phyloP scores from a whole-genome alignment of 257 asterid species.

The Salvia rosmarinus region DNA sequence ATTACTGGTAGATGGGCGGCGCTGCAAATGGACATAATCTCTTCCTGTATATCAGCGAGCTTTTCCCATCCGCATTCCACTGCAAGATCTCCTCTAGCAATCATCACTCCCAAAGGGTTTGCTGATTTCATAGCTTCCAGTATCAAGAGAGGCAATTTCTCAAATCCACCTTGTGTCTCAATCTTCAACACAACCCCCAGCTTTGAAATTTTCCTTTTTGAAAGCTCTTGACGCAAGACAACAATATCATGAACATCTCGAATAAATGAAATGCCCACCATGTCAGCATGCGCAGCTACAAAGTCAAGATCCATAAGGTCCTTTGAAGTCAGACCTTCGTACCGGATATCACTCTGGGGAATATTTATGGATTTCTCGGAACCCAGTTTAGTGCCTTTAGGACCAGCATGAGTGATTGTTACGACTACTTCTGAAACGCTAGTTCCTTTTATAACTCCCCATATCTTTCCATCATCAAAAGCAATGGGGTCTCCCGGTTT shows the following conservation, averaged over 20 bases:
- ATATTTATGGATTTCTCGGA: slow-evolving; percentile 77
- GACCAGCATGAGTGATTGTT: slow-evolving; percentile 67
- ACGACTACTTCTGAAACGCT: slow-evolving; percentile 68
- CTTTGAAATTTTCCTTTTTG: slow-evolving; percentile 47
- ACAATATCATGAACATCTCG: slow-evolving; percentile 61
- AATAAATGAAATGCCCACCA: slow-evolving; percentile 71
- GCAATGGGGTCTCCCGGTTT: slow-evolving; percentile 76
- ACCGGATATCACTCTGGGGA: slow-evolving; percentile 63
- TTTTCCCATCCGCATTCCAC: slow-evolving; percentile 88
- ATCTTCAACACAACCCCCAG: slow-evolving; percentile 69
- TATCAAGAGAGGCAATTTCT: slow-evolving; percentile 60
- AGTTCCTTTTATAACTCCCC: slow-evolving; percentile 69
- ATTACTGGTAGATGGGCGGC: slow-evolving; percentile 75
- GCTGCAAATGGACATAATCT: slow-evolving; percentile 54
- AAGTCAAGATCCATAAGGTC: slow-evolving; percentile 73
- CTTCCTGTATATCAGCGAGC: slow-evolving; percentile 70
- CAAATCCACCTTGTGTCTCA: slow-evolving; percentile 70
- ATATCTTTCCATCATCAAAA: slow-evolving; percentile 78
- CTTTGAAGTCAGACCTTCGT: slow-evolving; percentile 77
- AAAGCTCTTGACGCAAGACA: slow-evolving; percentile 60
- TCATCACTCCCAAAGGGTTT: slow-evolving; percentile 72
- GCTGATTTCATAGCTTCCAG: slow-evolving; percentile 68
- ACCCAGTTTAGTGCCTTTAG: slow-evolving; percentile 67
- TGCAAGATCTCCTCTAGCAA: slow-evolving; percentile 84
- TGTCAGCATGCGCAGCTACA: slow-evolving; percentile 71